Conservation (phyloP, 106 monocot genomes). For the Vanilla planifolia region DNA sequence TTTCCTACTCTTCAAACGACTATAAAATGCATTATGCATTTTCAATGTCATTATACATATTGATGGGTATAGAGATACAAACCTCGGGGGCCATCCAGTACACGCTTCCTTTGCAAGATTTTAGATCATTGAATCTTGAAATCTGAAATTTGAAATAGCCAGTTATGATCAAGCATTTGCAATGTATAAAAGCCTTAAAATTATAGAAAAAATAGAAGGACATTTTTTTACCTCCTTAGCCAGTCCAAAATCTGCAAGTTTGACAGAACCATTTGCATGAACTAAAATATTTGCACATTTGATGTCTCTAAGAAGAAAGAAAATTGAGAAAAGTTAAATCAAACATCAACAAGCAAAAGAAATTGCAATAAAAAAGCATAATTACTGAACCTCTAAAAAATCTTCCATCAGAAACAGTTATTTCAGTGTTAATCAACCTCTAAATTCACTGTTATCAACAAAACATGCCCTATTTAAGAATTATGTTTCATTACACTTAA, state of each 20-base stretch:
- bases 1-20: no score
- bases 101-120: slow-evolving; percentile 84
- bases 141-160: slow-evolving; percentile 25
- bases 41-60: no score
- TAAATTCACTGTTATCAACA: no score
- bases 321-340: no score
- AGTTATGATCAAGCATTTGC: background rate
- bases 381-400: no score
- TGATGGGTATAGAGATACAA: slow-evolving; percentile 1
- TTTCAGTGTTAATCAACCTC: no score
- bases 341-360: no score
- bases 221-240: slow-evolving; percentile 61
- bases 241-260: slow-evolving; percentile 80
- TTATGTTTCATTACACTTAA: no score
- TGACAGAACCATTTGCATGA: slow-evolving; percentile 60
- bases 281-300: slow-evolving; percentile 81
- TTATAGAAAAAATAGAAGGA: slow-evolving; percentile 2
- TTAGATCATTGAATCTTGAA: slow-evolving; percentile 42
- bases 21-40: no score
- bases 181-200: background rate
- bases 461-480: no score
- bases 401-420: no score
- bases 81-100: slow-evolving; percentile 96
- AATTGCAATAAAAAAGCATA: no score
- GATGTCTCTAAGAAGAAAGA: slow-evolving; percentile 48